Evolutionary conservation across 345 rosid genomes (phyloP).

Genomic region (Carallia brachiata): DNA sequence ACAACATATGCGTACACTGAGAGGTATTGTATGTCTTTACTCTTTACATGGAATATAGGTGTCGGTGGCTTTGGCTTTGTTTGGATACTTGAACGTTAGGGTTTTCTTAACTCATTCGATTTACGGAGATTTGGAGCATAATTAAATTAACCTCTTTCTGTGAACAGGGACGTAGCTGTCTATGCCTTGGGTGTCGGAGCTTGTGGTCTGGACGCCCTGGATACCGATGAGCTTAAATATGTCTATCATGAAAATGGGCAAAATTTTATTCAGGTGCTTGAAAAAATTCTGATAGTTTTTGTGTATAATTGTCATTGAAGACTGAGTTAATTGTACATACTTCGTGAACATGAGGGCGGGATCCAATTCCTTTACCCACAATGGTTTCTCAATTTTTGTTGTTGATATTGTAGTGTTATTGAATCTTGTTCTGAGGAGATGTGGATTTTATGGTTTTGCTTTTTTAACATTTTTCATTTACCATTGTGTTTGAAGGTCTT

Average conservation of each 20-base stretch:
- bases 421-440: too few species aligned
- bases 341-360: not conserved
- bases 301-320: not conserved
- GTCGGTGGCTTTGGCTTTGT: not conserved
- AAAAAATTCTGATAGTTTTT: too few species aligned
- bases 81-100: not conserved
- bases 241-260: constrained; percentile 73
- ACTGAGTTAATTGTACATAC: not conserved
- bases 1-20: constrained; percentile 46
- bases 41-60: not conserved
- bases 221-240: constrained; percentile 68
- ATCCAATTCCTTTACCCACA: not conserved
- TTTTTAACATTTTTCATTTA: not conserved
- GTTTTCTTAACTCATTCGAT: too few species aligned
- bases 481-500: constrained; percentile 47
- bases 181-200: constrained; percentile 92
- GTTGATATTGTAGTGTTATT: not conserved
- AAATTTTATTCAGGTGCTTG: constrained; percentile 59
- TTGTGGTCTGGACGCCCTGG: constrained; percentile 64
- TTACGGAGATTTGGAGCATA: too few species aligned
- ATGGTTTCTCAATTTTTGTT: too few species aligned
- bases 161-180: constrained; percentile 62
- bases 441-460: not conserved
- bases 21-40: constrained; percentile 35
- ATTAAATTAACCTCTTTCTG: not conserved